Evolutionary conservation across 2,329 filamentous ascomycete genomes (phyloP).

Genomic region (Paramyrothecium roridum): DNA sequence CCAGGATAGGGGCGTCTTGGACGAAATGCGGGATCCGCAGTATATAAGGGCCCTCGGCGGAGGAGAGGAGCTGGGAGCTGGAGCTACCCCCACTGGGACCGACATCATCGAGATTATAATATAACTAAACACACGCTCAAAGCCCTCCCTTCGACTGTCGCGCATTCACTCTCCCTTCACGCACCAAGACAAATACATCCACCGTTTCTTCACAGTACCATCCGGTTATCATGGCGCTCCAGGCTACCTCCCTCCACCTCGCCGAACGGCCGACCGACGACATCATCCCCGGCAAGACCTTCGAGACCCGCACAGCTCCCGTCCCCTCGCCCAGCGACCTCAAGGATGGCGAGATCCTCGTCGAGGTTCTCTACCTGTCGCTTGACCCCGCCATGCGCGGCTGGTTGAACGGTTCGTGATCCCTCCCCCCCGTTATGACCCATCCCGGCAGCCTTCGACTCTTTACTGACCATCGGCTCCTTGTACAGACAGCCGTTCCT

Average conservation of each 20-base stretch:
- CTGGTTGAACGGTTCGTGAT: constrained; percentile 57
- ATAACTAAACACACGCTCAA: neutral
- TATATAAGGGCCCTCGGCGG: neutral
- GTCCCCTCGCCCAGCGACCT: constrained; percentile 50
- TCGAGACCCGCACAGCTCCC: constrained; percentile 48
- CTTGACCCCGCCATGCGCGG: constrained; percentile 75
- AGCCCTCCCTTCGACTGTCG: too few relatives aligned
- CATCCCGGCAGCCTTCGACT: neutral
- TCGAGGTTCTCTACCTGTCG: constrained; percentile 60
- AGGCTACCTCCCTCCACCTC: constrained; percentile 54
- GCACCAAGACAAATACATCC: neutral
- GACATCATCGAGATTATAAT: neutral
- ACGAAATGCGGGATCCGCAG: neutral
- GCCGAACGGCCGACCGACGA: constrained; percentile 58
- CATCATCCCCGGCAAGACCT: constrained; percentile 65
- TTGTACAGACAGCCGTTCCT: constrained; percentile 46
- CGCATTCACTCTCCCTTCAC: neutral
- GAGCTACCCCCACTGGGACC: neutral
- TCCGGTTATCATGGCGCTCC: constrained; percentile 38
- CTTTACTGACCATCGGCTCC: neutral
- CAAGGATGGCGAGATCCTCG: constrained; percentile 62
- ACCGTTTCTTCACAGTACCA: neutral
- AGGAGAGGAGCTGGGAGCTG: neutral
- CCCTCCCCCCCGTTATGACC: too few relatives aligned
- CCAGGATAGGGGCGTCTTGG: neutral